Conservation (phyloP, 2,329 filamentous ascomycete species). For the Lizonia empirigonia region DNA sequence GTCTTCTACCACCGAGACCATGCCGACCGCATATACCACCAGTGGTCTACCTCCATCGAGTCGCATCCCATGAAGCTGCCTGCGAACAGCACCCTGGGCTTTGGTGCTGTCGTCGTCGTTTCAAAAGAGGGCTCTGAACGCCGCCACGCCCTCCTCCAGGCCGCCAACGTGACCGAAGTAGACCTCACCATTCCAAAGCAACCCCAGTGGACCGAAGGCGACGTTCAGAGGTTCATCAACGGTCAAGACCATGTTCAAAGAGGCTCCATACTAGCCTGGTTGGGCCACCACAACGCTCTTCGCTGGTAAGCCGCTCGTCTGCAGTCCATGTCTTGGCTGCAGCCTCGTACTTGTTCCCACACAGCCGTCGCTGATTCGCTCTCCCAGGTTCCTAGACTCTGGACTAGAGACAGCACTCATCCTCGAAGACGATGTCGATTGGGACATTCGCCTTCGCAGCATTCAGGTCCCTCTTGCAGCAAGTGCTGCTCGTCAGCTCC, state of each 20-base stretch:
- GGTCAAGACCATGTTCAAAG: slow-evolving; percentile 42
- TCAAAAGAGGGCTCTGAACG: slow-evolving; percentile 49
- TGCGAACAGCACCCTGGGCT: slow-evolving; percentile 48
- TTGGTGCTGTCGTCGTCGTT: slow-evolving; percentile 51
- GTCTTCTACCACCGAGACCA: slow-evolving; percentile 37
- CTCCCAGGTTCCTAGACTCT: slow-evolving; percentile 50
- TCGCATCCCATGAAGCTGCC: slow-evolving; percentile 32
- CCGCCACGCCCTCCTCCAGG: slow-evolving; percentile 49
- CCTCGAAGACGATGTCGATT: slow-evolving; percentile 55
- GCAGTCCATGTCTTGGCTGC: slow-evolving; percentile 14
- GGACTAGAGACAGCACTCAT: slow-evolving; percentile 51
- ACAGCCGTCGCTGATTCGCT: slow-evolving; percentile 19
- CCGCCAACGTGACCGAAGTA: slow-evolving; percentile 51
- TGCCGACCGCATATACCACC: slow-evolving; percentile 37
- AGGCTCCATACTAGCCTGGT: slow-evolving; percentile 53
- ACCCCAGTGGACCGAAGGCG: slow-evolving; percentile 50
- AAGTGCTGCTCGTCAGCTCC: slow-evolving; percentile 47
- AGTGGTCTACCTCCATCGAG: slow-evolving; percentile 36
- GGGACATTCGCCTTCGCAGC: slow-evolving; percentile 53
- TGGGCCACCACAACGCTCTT: slow-evolving; percentile 53
- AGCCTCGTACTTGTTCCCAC: slow-evolving; percentile 2
- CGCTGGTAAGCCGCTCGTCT: slow-evolving; percentile 39
- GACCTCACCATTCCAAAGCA: slow-evolving; percentile 52
- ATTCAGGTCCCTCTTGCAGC: slow-evolving; percentile 51
- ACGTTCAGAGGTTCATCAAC: slow-evolving; percentile 47